Base-by-base conservation (phyloP, 2,329 filamentous ascomycete genomes). In the Davidsoniella neocaledoniae region DNA sequence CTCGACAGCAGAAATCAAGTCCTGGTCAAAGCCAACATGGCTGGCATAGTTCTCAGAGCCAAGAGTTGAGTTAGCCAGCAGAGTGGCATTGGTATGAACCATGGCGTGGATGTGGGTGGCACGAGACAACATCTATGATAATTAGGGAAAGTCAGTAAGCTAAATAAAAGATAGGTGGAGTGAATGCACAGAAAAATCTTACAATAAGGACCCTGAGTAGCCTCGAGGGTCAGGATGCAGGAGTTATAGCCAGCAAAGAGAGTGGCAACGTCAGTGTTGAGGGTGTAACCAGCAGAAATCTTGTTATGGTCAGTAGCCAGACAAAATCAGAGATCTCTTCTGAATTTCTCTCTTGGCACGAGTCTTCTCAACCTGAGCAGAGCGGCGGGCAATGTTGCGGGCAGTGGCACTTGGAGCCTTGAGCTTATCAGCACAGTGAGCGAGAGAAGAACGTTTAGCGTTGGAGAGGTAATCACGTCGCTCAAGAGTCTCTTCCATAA, bases 11-110 rank as follows among this genome's bases (percentile, higher is more conserved):
- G 58, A 54, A 52, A 74, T 68, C 33, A 78, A 66, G 54, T 66
- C 65, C 57, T 76, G 70, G 60, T 78, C 74, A 59, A 77, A 74
- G n/a, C 77, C 76, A 33, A 79, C 69, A 60, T 81, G 74, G 2
- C 71, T 68, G 43, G 72, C 68, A 29, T 63, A 66, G 23, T 69
- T 66, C 53, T 67, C 70, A 23, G 63, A 60, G 7, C 54, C 54
- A 52, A 75, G 64, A 51, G 73, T 77, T 55, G 67, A 65, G 63
- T 77, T 76, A 43, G 64, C 55, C 42, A 68, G 63, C 5, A 67
- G 57, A 8, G 59, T 60, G 29, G 62, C 60, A 47, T 59, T 55
- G 49, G 54, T 54, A 56, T 63, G 61, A 23, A 60, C 58, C 50
- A 65, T 58, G 38, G 66, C 54, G 56, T 69, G 68, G 48, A 66